These are phyloP conservation scores for Ambrosia trifida DNA, from an alignment of 129 eudicot species.

Conservation along the genomic window DNA sequence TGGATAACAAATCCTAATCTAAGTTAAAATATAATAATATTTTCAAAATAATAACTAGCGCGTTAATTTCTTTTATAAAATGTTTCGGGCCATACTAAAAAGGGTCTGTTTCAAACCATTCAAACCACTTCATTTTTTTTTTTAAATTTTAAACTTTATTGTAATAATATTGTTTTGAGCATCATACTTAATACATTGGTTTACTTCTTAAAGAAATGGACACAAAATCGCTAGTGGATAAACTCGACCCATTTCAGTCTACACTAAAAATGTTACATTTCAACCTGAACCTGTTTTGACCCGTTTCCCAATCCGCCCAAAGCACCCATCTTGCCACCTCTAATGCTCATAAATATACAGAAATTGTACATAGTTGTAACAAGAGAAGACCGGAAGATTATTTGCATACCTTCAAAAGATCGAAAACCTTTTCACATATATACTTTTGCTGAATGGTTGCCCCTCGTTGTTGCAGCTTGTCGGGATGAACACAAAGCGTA, in stretches of 20 bases:
- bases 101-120: neutral
- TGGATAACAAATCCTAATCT: too few species aligned
- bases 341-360: neutral
- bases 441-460: slow-evolving; percentile 93
- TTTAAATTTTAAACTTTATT: neutral
- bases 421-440: slow-evolving; percentile 97
- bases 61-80: neutral
- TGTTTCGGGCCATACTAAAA: neutral
- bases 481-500: slow-evolving; percentile 96
- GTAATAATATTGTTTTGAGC: neutral
- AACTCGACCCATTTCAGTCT: neutral
- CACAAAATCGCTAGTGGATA: slow-evolving; percentile 9
- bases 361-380: neutral
- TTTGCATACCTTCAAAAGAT: slow-evolving; percentile 85
- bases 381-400: slow-evolving; percentile 11
- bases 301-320: neutral
- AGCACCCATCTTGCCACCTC: slow-evolving; percentile 8
- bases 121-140: neutral
- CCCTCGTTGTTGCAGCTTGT: slow-evolving; percentile 93
- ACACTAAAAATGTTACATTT: neutral
- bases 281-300: neutral
- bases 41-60: neutral
- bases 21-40: neutral
- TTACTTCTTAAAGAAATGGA: neutral
- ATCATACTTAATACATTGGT: neutral